Conservation (phyloP, 345 rosid species). For the Nephelium lappaceum region DNA sequence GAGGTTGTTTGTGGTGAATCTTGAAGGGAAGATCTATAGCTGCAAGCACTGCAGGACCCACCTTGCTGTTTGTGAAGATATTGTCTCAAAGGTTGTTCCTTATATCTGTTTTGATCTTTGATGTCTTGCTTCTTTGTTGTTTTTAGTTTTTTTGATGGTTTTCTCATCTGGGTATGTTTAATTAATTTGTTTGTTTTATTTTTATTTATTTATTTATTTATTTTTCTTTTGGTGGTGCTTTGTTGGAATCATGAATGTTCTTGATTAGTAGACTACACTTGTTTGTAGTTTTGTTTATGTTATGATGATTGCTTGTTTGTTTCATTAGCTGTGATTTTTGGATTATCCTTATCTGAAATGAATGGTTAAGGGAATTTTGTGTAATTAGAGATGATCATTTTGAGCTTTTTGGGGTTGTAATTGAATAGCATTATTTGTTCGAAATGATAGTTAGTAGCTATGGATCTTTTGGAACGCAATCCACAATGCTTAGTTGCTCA, state of each 20-base stretch:
- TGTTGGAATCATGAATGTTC: background rate
- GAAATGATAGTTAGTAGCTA: background rate
- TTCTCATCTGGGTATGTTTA: conserved; percentile 32
- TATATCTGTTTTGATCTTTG: background rate
- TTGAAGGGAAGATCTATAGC: conserved; percentile 89
- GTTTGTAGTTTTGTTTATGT: background rate
- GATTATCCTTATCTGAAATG: background rate
- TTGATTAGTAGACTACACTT: background rate
- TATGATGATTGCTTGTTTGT: background rate
- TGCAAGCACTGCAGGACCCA: conserved; percentile 95
- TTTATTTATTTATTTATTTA: no score
- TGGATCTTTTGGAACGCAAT: background rate
- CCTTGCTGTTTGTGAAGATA: conserved; percentile 76
- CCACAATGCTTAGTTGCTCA: background rate
- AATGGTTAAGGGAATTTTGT: conserved; percentile 2
- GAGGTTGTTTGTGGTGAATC: conserved; percentile 80
- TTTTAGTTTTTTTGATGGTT: conserved; percentile 17
- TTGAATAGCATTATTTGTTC: conserved; percentile 2
- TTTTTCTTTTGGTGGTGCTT: background rate
- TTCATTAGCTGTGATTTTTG: background rate
- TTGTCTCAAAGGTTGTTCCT: conserved; percentile 73
- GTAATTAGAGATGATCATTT: background rate
- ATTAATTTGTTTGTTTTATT: conserved; percentile 12
- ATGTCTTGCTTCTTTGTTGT: conserved; percentile 14
- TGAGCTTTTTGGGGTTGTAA: background rate